Base-by-base conservation (phyloP, 352 stramenopile genomes). In the Pythium chondricola region DNA sequence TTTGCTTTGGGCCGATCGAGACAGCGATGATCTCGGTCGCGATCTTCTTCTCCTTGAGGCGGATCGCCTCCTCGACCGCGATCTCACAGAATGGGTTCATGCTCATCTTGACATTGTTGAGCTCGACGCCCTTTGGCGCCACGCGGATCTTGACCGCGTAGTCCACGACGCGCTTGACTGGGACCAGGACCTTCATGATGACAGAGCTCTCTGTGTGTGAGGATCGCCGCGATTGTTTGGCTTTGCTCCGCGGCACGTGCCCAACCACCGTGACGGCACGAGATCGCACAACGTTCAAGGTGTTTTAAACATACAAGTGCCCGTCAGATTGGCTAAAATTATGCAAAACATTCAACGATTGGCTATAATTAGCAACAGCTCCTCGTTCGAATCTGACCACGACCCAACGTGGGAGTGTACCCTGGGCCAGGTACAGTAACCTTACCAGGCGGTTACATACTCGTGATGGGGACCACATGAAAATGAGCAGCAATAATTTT, bases 11-110 rank as follows among this genome's bases (percentile, higher is more conserved):
- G 32, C 97, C 97, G 58, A 99, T 96, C 22, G 89, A 98, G 22
- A 99, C 88, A 9, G 93, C 96, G 21, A 99, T 74, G 21, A 99
- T 73, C 65, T 99, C 96, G 13, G 67, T 82, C 26, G 88, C 95
- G 29, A 88, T 51, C 70, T 99, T 98, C 69, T 96, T 92, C 74
- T 99, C 95, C 74, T 99, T 99, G 51, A 99, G 78, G 26, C 94
- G 94, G 56, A 99, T 96, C 24, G 95, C 96, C 65, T 99, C 96
- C 74, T 99, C 96, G 11, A 98, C 82, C 20, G 94, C 94, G 63
- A 98, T 98, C 63, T 98, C 97, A 67, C 97, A 99, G 76, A 99
- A 99, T 20, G 97, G 97, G 78, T 99, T 99, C 90, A 99, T 97
- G 52, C 83, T 97, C 95, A 99, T 99, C 79, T 99, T 99, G 32